Evolutionary conservation across 2,329 filamentous ascomycete species (phyloP), one percentile per base, ranked within the genome.

Genomic region (Trichoderma atroviride): DNA sequence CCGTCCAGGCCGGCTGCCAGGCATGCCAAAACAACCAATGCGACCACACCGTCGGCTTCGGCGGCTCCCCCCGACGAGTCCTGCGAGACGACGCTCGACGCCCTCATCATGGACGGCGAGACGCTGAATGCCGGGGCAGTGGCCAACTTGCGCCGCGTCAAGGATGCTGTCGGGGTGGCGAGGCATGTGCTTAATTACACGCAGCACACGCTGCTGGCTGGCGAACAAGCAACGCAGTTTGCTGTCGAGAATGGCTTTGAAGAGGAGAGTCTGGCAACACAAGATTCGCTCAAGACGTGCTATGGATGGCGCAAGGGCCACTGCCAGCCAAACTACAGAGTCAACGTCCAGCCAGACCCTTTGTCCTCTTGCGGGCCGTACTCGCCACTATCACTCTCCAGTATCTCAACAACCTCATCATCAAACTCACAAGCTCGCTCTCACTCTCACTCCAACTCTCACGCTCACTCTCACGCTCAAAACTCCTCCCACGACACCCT

Each of bases 51-150:
- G 86, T 88, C 47, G 86, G 86, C 63, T 86, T 79, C 72, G 85
- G 85, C 66, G 85, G 86, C 9, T 86, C 85, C 2, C 2, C 85
- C 85, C 0, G 85, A 86, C 71, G 86, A 88, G 74, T 75, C 77
- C 37, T 88, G 86, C 77, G 86, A 87, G 78, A 87, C 86, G 3
- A 87, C 85, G 0, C 83, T 88, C 16, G 86, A 88, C 76, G 85
- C 86, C n/a, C 81, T 88, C 79, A 82, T 88, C 75, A 87, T 87
- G 82, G 85, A 88, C 74, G 85, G 86, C 33, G 77, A 76, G 0
- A 84, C 80, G n/a, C 81, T 88, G 78, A 85, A 86, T 19, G 80
- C 82, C 0, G 86, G 86, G 53, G 84, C 85, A 5, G 85, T 88
- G 5, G 86, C 84, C 0, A 83, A 79, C 0, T 76, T 88, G 24